A percentile compares a stretch with the other conserved stretches of the same genome.
These are phyloP conservation scores for Chloranthus sessilifolius DNA, from an alignment of 164 flowering plant species.

Conservation along the genomic window DNA sequence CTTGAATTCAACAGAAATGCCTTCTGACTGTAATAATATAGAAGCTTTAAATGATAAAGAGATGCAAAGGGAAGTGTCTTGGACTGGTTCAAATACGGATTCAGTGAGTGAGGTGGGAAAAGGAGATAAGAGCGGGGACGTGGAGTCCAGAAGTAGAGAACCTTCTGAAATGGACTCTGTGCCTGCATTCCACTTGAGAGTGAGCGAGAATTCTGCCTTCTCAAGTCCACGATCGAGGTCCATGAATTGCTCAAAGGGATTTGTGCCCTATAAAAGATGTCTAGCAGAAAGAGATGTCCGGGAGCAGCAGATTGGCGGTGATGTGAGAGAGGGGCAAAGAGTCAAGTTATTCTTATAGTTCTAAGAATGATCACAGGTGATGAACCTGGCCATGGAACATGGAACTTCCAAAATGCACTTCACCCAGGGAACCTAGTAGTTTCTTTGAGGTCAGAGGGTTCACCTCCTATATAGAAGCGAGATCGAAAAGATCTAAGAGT, in stretches of 20 bases:
- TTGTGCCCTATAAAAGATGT: slow-evolving; percentile 66
- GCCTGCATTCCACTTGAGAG: slow-evolving; percentile 15
- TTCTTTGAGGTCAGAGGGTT: too few relatives aligned
- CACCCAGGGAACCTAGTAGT: too few relatives aligned
- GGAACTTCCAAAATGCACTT: too few relatives aligned
- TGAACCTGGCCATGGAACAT: too few relatives aligned
- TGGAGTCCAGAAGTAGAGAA: slow-evolving; percentile 18
- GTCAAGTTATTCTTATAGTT: slow-evolving; percentile 36
- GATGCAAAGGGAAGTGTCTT: slow-evolving; percentile 30
- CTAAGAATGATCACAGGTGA: not conserved
- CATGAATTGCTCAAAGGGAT: slow-evolving; percentile 35
- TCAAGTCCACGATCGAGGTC: slow-evolving; percentile 7
- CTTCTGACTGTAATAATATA: slow-evolving; percentile 4
- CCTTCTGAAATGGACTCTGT: slow-evolving; percentile 3
- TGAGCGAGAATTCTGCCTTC: slow-evolving; percentile 23
- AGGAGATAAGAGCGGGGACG: slow-evolving; percentile 21
- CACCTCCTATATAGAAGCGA: too few relatives aligned
- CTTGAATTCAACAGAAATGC: slow-evolving; percentile 10
- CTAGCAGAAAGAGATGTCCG: slow-evolving; percentile 32
- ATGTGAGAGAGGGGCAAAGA: slow-evolving; percentile 33
- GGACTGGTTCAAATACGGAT: slow-evolving; percentile 32
- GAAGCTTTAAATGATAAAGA: slow-evolving; percentile 12
- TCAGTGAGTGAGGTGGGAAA: slow-evolving; percentile 18
- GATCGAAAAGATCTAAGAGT: too few relatives aligned
- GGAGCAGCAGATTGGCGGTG: slow-evolving; percentile 16